Evolutionary conservation across 2,329 filamentous ascomycete genomes (phyloP).

Genomic region (Domatiomyces globalis): DNA sequence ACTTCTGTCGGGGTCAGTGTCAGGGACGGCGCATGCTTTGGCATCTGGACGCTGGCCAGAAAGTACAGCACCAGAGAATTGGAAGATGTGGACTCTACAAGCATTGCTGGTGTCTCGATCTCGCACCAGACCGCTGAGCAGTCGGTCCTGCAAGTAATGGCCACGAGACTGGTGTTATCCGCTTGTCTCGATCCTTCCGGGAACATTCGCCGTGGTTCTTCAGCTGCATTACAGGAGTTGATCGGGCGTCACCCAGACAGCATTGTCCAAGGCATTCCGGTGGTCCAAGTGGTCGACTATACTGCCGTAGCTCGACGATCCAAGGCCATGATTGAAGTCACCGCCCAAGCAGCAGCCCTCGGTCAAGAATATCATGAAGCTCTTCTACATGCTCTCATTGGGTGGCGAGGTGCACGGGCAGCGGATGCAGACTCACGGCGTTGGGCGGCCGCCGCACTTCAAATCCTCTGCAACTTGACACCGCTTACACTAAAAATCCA

Average conservation of each 20-base stretch:
- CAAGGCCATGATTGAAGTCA: slow-evolving; percentile 66
- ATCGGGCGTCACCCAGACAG: slow-evolving; percentile 84
- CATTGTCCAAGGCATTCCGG: slow-evolving; percentile 62
- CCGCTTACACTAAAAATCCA: background rate
- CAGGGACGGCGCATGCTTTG: slow-evolving; percentile 88
- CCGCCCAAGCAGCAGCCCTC: slow-evolving; percentile 52
- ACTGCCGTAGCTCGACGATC: slow-evolving; percentile 80
- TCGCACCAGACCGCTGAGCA: slow-evolving; percentile 4
- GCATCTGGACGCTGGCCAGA: slow-evolving; percentile 81
- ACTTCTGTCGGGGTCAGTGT: slow-evolving; percentile 77
- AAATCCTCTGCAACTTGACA: slow-evolving; percentile 28
- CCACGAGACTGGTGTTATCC: slow-evolving; percentile 64
- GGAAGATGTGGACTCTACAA: slow-evolving; percentile 26
- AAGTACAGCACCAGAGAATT: slow-evolving; percentile 74
- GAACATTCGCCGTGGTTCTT: slow-evolving; percentile 84
- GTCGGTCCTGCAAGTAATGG: slow-evolving; percentile 58
- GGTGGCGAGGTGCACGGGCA: slow-evolving; percentile 81
- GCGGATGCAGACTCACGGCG: slow-evolving; percentile 60
- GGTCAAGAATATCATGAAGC: slow-evolving; percentile 51
- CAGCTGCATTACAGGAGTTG: slow-evolving; percentile 84
- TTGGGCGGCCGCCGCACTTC: slow-evolving; percentile 56
- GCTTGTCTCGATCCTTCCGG: slow-evolving; percentile 80
- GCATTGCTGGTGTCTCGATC: slow-evolving; percentile 22
- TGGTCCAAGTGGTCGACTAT: slow-evolving; percentile 87
- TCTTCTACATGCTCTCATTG: slow-evolving; percentile 55